phyloP scores from a whole-genome alignment of 805 yeast species.

The Peterozyma toletana region DNA sequence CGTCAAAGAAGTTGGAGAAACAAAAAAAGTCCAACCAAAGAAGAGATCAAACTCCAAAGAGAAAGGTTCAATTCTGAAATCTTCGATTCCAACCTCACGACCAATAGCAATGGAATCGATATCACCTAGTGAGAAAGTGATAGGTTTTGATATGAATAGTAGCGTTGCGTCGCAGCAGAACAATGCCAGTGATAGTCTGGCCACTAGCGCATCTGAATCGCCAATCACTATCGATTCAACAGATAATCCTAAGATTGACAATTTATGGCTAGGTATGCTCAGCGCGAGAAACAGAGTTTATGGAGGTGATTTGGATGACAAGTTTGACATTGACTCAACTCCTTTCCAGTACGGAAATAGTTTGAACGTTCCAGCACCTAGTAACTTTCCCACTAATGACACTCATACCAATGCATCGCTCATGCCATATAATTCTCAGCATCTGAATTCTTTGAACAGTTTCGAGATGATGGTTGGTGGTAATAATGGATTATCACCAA shows the following conservation, averaged over 20 bases:
- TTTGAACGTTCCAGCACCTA: too few relatives aligned
- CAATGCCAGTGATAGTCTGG: neutral
- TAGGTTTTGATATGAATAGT: too few relatives aligned
- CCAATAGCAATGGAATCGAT: neutral
- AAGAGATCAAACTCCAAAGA: neutral
- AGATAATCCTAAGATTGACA: constrained; percentile 1
- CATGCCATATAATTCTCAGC: too few relatives aligned
- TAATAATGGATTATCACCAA: too few relatives aligned
- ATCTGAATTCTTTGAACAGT: too few relatives aligned
- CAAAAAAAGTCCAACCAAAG: neutral
- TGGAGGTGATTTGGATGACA: constrained; percentile 3
- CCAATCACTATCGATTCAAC: neutral
- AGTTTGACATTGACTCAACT: neutral
- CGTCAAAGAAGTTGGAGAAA: neutral
- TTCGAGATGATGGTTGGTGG: too few relatives aligned
- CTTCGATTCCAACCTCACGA: neutral
- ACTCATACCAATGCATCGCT: too few relatives aligned
- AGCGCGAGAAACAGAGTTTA: constrained; percentile 1
- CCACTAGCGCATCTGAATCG: neutral
- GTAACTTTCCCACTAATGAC: too few relatives aligned
- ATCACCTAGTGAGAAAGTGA: neutral
- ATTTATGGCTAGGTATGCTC: constrained; percentile 5
- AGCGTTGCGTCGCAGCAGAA: neutral
- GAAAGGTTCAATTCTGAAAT: too few relatives aligned
- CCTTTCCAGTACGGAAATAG: too few relatives aligned